Conservation (phyloP, 441 rosid species). For the Gossypium schwendimanii region DNA sequence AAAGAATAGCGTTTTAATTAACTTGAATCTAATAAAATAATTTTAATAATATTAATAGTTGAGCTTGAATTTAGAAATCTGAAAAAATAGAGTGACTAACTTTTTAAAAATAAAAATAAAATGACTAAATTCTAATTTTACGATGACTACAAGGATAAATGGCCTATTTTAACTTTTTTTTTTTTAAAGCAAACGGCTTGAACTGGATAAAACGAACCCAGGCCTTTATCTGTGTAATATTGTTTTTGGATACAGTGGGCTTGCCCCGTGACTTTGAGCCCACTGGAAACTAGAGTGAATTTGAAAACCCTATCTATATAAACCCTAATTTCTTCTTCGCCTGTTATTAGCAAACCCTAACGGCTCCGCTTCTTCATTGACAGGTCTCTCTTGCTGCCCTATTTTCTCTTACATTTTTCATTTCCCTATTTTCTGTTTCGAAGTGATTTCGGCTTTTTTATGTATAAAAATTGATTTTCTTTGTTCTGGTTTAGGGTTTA, state of each 20-base stretch:
- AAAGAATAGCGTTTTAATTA: too few species aligned
- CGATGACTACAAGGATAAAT: too few species aligned
- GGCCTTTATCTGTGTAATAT: background rate
- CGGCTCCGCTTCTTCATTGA: constrained; percentile 12
- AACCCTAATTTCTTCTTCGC: constrained; percentile 16
- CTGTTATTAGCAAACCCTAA: constrained; percentile 20
- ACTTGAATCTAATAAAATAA: too few species aligned
- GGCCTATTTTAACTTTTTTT: too few species aligned
- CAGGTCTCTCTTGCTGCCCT: constrained; percentile 8
- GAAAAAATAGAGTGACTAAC: too few species aligned
- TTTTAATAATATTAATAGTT: too few species aligned
- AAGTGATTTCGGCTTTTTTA: background rate
- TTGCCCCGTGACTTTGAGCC: background rate
- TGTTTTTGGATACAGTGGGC: background rate
- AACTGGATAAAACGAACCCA: background rate
- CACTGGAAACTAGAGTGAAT: constrained; percentile 9
- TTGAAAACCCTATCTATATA: background rate
- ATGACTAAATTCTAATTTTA: too few species aligned
- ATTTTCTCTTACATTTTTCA: background rate
- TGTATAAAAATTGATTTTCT: background rate
- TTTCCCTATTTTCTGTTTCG: background rate
- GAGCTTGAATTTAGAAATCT: too few species aligned
- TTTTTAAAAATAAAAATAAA: too few species aligned
- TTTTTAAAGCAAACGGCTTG: too few species aligned
- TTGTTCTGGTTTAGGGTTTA: background rate